Conservation (phyloP, 176 grass and related monocot species). For the Carex scoparia region DNA sequence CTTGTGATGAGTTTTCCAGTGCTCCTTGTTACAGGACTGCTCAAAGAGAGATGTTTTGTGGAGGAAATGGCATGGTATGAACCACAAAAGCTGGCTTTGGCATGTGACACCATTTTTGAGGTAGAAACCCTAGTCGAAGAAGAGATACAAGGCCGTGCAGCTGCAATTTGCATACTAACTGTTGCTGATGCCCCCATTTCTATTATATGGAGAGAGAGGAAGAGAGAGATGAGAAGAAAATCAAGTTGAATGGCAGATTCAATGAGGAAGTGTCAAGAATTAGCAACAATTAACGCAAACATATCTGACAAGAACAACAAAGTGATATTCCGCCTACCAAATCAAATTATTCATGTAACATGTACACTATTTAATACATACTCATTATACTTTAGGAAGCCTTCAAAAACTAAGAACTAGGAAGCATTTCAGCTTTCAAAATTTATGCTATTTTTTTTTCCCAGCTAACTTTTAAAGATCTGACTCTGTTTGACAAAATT, state of each 20-base stretch:
- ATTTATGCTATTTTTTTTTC: no score
- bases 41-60: background rate
- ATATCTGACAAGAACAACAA: background rate
- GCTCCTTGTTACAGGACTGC: constrained; percentile 15
- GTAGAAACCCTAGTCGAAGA: constrained; percentile 28
- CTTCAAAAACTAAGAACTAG: no score
- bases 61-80: constrained; percentile 28
- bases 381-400: no score
- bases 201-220: constrained; percentile 1
- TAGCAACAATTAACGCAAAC: background rate
- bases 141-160: constrained; percentile 29
- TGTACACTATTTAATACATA: background rate
- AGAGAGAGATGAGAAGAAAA: background rate
- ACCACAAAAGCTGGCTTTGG: constrained; percentile 19
- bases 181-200: constrained; percentile 49
- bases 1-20: constrained; percentile 35
- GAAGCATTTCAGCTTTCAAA: no score
- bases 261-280: no score
- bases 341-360: background rate
- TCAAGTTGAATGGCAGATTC: background rate
- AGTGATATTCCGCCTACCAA: background rate
- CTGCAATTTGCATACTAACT: constrained; percentile 39
- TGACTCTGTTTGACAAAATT: background rate
- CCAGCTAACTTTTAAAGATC: background rate
- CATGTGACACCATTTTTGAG: constrained; percentile 20